Evolutionary conservation across 192 early-diverging fungal genomes (phyloP).

Genomic region (Coemansia sp.): DNA sequence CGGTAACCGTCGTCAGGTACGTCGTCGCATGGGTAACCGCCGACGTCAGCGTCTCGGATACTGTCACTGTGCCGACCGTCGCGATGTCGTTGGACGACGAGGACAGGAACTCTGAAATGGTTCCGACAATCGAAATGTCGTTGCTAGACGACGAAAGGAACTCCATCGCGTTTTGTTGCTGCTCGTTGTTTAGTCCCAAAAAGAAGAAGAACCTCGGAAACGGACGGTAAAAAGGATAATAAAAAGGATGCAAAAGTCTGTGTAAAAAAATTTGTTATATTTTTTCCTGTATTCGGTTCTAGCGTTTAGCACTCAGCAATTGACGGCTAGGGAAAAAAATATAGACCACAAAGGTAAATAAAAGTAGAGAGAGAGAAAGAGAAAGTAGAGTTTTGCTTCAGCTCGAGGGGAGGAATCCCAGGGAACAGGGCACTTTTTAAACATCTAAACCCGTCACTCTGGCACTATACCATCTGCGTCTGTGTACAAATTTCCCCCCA

Average conservation of each 20-base stretch:
- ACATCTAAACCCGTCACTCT: too few species aligned
- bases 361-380: background rate
- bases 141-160: background rate
- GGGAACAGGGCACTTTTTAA: background rate
- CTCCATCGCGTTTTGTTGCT: background rate
- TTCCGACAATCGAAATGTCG: background rate
- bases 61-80: conserved; percentile 19
- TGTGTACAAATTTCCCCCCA: too few species aligned
- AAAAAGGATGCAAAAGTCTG: too few species aligned
- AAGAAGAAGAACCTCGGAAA: too few species aligned
- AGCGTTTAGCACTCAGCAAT: too few species aligned
- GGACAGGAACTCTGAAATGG: background rate
- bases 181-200: background rate
- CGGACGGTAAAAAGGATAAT: too few species aligned
- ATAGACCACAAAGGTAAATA: background rate
- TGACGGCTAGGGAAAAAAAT: background rate
- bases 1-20: conserved; percentile 28
- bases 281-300: too few species aligned
- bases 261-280: too few species aligned
- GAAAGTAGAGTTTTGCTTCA: too few species aligned
- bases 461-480: too few species aligned
- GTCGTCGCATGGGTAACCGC: conserved; percentile 3
- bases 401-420: too few species aligned
- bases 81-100: background rate
- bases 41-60: conserved; percentile 8